These are phyloP conservation scores for Venturia aucupariae DNA, from an alignment of 2,329 filamentous ascomycete species.

Conservation along the genomic window DNA sequence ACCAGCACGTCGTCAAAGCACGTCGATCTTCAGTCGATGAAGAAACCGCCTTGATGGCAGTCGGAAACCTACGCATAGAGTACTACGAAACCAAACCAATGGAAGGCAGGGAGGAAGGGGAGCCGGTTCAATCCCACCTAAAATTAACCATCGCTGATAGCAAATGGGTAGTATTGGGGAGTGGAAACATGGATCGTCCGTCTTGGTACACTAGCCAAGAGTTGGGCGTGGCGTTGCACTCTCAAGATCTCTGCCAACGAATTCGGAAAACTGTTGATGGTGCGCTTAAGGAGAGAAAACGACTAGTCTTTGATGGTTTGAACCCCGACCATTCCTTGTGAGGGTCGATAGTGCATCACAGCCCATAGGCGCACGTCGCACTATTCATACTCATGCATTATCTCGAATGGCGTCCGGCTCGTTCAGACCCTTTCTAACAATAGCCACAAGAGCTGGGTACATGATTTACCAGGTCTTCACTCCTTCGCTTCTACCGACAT, in stretches of 20 bases:
- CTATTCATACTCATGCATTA: background rate
- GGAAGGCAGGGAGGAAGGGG: conserved; percentile 23
- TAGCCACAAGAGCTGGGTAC: background rate
- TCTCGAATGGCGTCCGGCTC: background rate
- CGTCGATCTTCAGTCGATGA: conserved; percentile 25
- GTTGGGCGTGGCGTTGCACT: conserved; percentile 55
- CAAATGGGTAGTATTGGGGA: conserved; percentile 60
- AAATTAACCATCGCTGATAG: conserved; percentile 69
- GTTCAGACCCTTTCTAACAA: background rate
- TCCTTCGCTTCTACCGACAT: background rate
- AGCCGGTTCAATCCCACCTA: conserved; percentile 66
- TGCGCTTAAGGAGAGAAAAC: conserved; percentile 20
- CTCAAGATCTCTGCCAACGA: conserved; percentile 28
- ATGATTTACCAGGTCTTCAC: background rate
- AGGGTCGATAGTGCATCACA: background rate
- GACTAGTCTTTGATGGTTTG: conserved; percentile 20
- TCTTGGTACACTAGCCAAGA: conserved; percentile 86
- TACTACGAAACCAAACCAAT: conserved; percentile 41
- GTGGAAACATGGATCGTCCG: conserved; percentile 75
- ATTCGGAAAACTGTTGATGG: conserved; percentile 19
- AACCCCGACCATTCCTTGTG: background rate
- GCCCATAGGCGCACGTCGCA: background rate
- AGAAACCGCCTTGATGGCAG: conserved; percentile 34
- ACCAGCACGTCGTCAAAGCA: conserved; percentile 29
- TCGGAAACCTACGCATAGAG: conserved; percentile 47